Base-by-base conservation (phyloP, 1,284 basidiomycete species). In the Fomitopsis pinicola region DNA sequence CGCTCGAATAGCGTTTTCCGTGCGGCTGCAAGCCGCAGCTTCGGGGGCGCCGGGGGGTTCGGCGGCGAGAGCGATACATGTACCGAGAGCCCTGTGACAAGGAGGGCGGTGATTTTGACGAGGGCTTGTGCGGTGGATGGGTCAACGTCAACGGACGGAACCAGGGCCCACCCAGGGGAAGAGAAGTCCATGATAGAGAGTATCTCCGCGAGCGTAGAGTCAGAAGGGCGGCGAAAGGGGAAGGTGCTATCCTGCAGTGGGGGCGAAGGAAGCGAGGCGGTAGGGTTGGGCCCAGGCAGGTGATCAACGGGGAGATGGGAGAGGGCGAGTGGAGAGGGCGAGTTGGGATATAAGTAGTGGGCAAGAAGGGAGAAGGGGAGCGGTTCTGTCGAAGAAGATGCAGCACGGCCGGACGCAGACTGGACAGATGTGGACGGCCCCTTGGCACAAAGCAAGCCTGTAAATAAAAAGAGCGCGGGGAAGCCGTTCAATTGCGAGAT, bases 1-100 rank as follows among this genome's bases (percentile, higher is more conserved):
- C 68, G 65, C 62, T 73, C 72, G 62, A 73, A 73, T 7, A 73
- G 61, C n/a, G 70, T 68, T 53, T 65, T 62, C 53, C 65, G 64
- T 59, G 62, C 66, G 44, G 69, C 63, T 57, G 66, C 63, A 55
- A 68, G 65, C 9, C 52, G 52, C 35, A 40, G 5, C 60, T 68
- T 71, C 5, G 67, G 64, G 3, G 69, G 63, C 12, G 68, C 66
- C 1, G 68, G 68, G 0, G 71, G 69, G 54, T 72, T 71, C 0
- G 71, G 71, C 19, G 71, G 71, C 5, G 71, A 72, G 42, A 72
- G 66, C 12, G 71, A 68, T 48, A 66, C 59, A 61, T 71, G 67
- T 15, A 68, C 68, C 30, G 71, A 65, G 53, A 63, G 59, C 35
- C 67, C 71, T 0, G 71, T 69, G n/a, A 65, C 61, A 48, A 72